Base-by-base conservation (phyloP, 83 land plant genomes). In the Picea mariana region DNA sequence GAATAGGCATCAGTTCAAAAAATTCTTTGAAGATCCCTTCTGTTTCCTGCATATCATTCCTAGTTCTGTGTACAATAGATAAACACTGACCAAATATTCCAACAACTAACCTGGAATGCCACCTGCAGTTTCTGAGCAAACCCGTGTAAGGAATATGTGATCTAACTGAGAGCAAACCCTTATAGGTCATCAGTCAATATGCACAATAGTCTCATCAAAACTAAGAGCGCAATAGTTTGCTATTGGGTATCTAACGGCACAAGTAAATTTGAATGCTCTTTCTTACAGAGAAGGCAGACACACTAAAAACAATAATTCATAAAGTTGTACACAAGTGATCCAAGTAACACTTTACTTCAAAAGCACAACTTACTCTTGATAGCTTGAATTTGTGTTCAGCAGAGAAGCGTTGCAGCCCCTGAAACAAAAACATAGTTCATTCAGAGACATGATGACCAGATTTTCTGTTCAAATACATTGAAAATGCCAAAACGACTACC, bases 91-190 rank as follows among this genome's bases (percentile, higher is more conserved):
- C 38, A 82, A 2, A 52, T 49, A 60, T 44, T 27, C 15, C 60
- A 18, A 81, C 58, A 1, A 81, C 86, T 76, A 81, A 96, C 99
- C 99, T 85, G 99, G 95, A 81, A 97, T 92, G 34, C 99, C 99
- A 75, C 99, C 97, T 44, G 99, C 98, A 84, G 99, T 97, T 91
- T 95, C 99, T 78, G 99, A 92, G 88, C 95, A 94, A n/a, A 97
- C 95, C 73, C 99, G 97, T 67, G 99, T 94, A n/a, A 97, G 93
- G 83, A 97, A 94, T 63, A 97, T 88, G 84, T 97, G 99, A 85
- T 97, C 97, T 68, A 97, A 90, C 99, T 97, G 90, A 27, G 87
- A 62, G 67, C 78, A 80, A 75, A 34, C 17, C 18, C 55, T 76
- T 18, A 76, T 12, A 76, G 78, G 31, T 52, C 26, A 6, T 55